These are phyloP conservation scores for Parathielavia appendiculata DNA, from an alignment of 495 filamentous ascomycete genomes.

Conservation along the genomic window DNA sequence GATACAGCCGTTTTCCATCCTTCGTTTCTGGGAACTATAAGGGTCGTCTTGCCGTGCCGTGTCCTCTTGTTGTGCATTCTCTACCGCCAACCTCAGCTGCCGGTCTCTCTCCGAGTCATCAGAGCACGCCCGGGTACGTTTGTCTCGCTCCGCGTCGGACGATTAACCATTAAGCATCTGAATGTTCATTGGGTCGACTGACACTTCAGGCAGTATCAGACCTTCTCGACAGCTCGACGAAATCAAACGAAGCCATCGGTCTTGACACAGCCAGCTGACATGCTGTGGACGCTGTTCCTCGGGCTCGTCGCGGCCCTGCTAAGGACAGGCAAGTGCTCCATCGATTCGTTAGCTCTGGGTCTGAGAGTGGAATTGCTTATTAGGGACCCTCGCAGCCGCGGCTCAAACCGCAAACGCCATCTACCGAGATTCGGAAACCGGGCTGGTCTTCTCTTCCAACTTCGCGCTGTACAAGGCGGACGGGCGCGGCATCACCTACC, in stretches of 20 bases:
- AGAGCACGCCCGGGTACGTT: constrained; percentile 4
- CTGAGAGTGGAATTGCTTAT: constrained; percentile 12
- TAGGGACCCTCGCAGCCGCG: constrained; percentile 15
- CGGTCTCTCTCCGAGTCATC: neutral
- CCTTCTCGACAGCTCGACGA: neutral
- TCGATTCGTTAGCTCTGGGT: neutral
- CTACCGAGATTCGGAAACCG: constrained; percentile 44
- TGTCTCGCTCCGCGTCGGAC: neutral
- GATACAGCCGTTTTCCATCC: constrained; percentile 17
- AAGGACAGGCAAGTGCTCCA: constrained; percentile 14
- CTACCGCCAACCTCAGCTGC: constrained; percentile 13
- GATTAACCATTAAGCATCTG: neutral
- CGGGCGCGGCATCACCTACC: constrained; percentile 33
- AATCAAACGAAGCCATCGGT: neutral
- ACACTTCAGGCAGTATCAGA: neutral
- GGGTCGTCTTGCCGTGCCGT: constrained; percentile 9
- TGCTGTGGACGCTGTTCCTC: constrained; percentile 25
- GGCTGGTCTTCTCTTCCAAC: constrained; percentile 45
- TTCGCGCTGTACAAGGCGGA: constrained; percentile 37
- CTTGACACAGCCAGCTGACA: constrained; percentile 6
- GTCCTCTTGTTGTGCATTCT: constrained; percentile 5
- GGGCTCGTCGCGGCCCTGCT: constrained; percentile 25
- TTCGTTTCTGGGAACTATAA: constrained; percentile 9
- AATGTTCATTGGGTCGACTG: neutral
- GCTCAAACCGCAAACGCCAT: constrained; percentile 24